Conservation (phyloP, 345 rosid genomes). For the Streptanthus diversifolius region DNA sequence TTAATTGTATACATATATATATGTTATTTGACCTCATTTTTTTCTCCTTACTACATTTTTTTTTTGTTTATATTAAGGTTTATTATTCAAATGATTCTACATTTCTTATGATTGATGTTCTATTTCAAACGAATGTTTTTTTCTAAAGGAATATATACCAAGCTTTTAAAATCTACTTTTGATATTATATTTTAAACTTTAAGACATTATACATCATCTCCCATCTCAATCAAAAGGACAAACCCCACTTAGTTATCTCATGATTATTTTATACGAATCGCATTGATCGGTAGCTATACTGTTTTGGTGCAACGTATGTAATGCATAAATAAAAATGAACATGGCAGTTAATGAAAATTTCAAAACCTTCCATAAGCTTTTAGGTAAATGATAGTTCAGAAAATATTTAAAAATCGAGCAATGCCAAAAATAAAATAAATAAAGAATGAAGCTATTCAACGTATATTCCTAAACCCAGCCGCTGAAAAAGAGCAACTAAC, state of each 20-base stretch:
- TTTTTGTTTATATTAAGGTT: constrained; percentile 29
- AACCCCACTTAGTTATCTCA: constrained; percentile 21
- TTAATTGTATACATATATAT: constrained; percentile 8
- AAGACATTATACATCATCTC: background rate
- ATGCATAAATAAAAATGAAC: constrained; percentile 3
- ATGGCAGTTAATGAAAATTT: background rate
- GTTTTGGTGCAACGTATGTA: constrained; percentile 5
- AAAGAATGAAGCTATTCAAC: background rate
- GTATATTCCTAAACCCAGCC: constrained; percentile 17
- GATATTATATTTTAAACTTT: background rate
- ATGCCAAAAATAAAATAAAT: background rate
- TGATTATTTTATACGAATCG: constrained; percentile 19
- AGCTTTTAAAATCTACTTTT: background rate
- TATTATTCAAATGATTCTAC: constrained; percentile 19
- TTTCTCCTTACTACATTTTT: constrained; percentile 8
- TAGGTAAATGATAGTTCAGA: constrained; percentile 4
- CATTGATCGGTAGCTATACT: background rate
- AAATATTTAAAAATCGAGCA: constrained; percentile 5
- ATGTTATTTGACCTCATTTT: constrained; percentile 13
- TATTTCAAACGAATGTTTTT: background rate
- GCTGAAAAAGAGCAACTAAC: constrained; percentile 29
- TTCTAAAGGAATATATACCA: background rate
- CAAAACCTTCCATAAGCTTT: background rate
- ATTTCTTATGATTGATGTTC: background rate
- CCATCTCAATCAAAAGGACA: constrained; percentile 28